A percentile compares a stretch with the other conserved stretches of the same genome.
phyloP scores from a whole-genome alignment of 306 rosid species.

The Parietaria judaica region DNA sequence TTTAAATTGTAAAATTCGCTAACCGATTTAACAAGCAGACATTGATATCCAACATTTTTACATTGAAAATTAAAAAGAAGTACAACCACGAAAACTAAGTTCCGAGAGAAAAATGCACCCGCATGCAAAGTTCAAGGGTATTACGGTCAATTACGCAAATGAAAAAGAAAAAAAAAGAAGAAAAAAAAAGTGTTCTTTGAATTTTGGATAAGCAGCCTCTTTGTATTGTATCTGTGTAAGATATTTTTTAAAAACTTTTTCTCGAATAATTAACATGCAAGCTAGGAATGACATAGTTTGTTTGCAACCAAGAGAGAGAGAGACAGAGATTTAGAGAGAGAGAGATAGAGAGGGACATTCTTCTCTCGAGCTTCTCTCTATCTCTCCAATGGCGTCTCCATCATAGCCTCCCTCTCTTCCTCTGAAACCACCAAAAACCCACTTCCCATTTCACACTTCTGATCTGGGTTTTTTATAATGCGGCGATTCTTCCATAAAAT shows the following conservation, averaged over 20 bases:
- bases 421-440: slow-evolving; percentile 16
- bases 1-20: too few relatives aligned
- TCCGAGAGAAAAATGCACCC: background rate
- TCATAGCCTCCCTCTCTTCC: background rate
- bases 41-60: too few relatives aligned
- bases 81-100: too few relatives aligned
- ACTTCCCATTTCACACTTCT: slow-evolving; percentile 10
- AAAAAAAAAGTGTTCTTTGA: slow-evolving; percentile 12
- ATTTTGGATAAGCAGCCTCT: slow-evolving; percentile 23
- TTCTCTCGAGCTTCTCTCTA: slow-evolving; percentile 9
- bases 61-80: too few relatives aligned
- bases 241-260: slow-evolving; percentile 3
- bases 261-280: slow-evolving; percentile 29
- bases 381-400: background rate
- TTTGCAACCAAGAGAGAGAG: slow-evolving; percentile 14
- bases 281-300: slow-evolving; percentile 38
- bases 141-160: background rate
- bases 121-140: background rate
- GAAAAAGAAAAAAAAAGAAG: background rate
- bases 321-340: slow-evolving; percentile 1
- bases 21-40: too few relatives aligned
- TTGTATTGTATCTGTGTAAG: background rate
- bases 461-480: slow-evolving; percentile 8
- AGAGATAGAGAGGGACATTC: background rate
- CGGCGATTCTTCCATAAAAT: slow-evolving; percentile 29